phyloP scores from a whole-genome alignment of 306 rosid genomes.

The Dicorynia guianensis region DNA sequence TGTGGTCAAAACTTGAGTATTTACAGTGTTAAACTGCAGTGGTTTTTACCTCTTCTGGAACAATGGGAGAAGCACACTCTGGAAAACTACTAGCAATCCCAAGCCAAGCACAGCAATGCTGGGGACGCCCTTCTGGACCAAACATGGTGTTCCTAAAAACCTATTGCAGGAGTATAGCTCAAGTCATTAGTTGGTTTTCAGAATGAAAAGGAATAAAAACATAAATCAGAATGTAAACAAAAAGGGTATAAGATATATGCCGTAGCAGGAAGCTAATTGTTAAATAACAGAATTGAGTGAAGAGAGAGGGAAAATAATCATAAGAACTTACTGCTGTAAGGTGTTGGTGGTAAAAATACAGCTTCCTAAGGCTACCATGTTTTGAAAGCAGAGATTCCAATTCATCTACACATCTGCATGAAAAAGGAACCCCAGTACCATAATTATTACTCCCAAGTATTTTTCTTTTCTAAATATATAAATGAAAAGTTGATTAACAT shows the following conservation, averaged over 20 bases:
- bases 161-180: constrained; percentile 51
- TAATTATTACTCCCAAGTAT: constrained; percentile 18
- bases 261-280: constrained; percentile 22
- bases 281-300: constrained; percentile 29
- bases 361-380: constrained; percentile 92
- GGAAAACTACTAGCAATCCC: constrained; percentile 99
- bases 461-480: not conserved
- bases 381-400: constrained; percentile 88
- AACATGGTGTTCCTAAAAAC: constrained; percentile 99
- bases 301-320: constrained; percentile 16
- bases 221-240: constrained; percentile 34
- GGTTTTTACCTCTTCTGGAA: constrained; percentile 86
- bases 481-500: not conserved
- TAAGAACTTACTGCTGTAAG: constrained; percentile 81
- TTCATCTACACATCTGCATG: constrained; percentile 91
- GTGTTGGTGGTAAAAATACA: constrained; percentile 95
- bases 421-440: constrained; percentile 36
- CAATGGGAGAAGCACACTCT: constrained; percentile 89
- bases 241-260: constrained; percentile 20
- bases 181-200: constrained; percentile 27
- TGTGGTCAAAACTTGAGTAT: constrained; percentile 30
- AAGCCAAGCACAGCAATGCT: constrained; percentile 99
- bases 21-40: constrained; percentile 11
- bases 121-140: constrained; percentile 99
- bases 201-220: constrained; percentile 39